Evolutionary conservation across 306 rosid genomes (phyloP), one percentile per base, ranked within the genome.

Genomic region (Comarum palustre): DNA sequence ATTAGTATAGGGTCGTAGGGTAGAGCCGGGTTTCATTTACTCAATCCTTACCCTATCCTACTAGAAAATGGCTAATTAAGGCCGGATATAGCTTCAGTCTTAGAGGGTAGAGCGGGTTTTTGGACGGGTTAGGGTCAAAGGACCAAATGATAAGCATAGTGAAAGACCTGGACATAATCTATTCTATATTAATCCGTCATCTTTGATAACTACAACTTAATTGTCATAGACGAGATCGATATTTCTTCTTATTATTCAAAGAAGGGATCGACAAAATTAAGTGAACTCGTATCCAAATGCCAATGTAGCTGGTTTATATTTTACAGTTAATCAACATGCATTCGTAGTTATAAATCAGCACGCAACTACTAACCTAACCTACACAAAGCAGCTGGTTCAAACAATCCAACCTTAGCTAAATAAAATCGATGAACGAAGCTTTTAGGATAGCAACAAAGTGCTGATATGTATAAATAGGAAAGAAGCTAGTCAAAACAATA

Each of bases 181-280:
- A 10, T 54, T 5, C 32, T 22, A 54, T 22, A 54, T 10, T 22
- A 22, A 54, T 24, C 32, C 16, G 31, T 11, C 59, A 20, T 8
- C 59, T 20, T 20, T 20, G 59, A 52, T 52, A 20, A 25, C 14
- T 20, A 52, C 59, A 10, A 52, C 59, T 51, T 20, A 10, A 9
- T 54, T 22, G 61, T 54, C 61, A 20, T 54, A 9, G 16, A 54
- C 16, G 38, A 58, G 64, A 58, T 22, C 19, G 36, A 58, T 27
- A 27, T 58, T 58, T 57, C 61, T 55, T 54, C 61, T 55, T n/a
- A n/a, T n/a, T 57, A 25, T 10, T 57, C 62, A 24, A 57, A 57
- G 2, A 57, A 24, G 8, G 15, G 62, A 12, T 24, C 8, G 38
- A 27, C 34, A 27, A 58, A 58, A 58, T 6, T 58, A 29, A 27